phyloP scores from a whole-genome alignment of 495 filamentous ascomycete genomes.

The Evansstolkia leycettana region DNA sequence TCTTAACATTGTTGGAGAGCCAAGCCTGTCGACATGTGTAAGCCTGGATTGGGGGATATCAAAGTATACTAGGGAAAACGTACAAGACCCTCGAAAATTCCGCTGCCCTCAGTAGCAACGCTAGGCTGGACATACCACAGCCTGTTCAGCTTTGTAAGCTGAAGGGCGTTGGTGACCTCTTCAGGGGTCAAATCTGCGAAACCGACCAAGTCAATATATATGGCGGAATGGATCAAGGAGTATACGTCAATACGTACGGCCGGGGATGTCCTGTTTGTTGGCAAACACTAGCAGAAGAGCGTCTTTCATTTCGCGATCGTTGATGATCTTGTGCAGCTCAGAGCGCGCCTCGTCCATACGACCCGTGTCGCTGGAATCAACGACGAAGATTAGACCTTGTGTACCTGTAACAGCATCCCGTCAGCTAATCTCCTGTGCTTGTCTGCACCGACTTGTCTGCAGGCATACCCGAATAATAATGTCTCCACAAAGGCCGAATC shows the following conservation, averaged over 20 bases:
- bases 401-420: constrained; percentile 44
- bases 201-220: not conserved
- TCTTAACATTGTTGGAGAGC: constrained; percentile 91
- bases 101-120: constrained; percentile 86
- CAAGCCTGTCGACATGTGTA: constrained; percentile 42
- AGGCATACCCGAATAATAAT: constrained; percentile 85
- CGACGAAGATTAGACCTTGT: constrained; percentile 94
- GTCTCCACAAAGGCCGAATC: constrained; percentile 93
- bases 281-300: constrained; percentile 88
- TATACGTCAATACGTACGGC: constrained; percentile 44
- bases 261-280: constrained; percentile 90
- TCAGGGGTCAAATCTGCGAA: constrained; percentile 67
- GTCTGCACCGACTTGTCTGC: not conserved
- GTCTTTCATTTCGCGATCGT: constrained; percentile 97
- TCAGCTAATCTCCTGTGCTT: not conserved
- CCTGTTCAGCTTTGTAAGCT: constrained; percentile 79
- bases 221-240: not conserved
- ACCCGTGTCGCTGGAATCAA: constrained; percentile 79
- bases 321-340: constrained; percentile 90
- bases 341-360: constrained; percentile 82
- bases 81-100: constrained; percentile 86
- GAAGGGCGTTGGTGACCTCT: constrained; percentile 75
- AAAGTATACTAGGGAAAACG: constrained; percentile 20
- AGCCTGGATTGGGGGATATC: no score
- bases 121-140: constrained; percentile 95